These are phyloP conservation scores for Coemansia sp. DNA, from an alignment of 192 early-diverging fungal genomes.

Conservation along the genomic window DNA sequence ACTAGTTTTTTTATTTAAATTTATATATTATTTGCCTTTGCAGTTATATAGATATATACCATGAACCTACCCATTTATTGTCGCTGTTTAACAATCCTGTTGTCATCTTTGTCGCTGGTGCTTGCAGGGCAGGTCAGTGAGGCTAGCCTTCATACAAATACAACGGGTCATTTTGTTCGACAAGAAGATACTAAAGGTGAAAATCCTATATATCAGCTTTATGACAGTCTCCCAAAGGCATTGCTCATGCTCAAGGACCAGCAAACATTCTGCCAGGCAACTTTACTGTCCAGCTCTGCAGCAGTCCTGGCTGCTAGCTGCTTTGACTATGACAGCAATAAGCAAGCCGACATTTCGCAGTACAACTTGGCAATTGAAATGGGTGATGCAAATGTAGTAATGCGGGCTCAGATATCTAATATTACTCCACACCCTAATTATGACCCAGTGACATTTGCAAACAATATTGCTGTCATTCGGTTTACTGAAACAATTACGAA, in stretches of 20 bases:
- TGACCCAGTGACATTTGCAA: conserved; percentile 17
- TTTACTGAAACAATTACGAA: too few relatives aligned
- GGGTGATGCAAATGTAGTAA: not conserved
- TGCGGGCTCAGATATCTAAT: not conserved
- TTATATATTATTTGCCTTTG: too few relatives aligned
- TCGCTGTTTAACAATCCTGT: not conserved
- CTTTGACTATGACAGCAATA: conserved; percentile 10
- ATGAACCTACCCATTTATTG: not conserved
- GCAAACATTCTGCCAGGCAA: conserved; percentile 10
- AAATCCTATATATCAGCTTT: too few relatives aligned
- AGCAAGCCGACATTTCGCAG: not conserved
- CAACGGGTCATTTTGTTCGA: not conserved
- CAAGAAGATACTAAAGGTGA: not conserved
- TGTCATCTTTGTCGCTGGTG: not conserved
- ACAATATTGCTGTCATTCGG: too few relatives aligned
- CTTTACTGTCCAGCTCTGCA: conserved; percentile 2
- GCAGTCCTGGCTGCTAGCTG: conserved; percentile 15
- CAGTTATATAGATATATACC: not conserved
- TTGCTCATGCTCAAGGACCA: conserved; percentile 6
- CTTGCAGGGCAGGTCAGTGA: not conserved
- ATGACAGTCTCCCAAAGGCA: too few relatives aligned
- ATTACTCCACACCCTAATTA: conserved; percentile 17
- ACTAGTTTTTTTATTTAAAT: too few relatives aligned
- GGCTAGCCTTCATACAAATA: not conserved
- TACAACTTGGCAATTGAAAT: conserved; percentile 3